Evolutionary conservation across 768 basidiomycete genomes (phyloP), one percentile per base, ranked within the genome.

Genomic region (Lactarius hengduanensis): DNA sequence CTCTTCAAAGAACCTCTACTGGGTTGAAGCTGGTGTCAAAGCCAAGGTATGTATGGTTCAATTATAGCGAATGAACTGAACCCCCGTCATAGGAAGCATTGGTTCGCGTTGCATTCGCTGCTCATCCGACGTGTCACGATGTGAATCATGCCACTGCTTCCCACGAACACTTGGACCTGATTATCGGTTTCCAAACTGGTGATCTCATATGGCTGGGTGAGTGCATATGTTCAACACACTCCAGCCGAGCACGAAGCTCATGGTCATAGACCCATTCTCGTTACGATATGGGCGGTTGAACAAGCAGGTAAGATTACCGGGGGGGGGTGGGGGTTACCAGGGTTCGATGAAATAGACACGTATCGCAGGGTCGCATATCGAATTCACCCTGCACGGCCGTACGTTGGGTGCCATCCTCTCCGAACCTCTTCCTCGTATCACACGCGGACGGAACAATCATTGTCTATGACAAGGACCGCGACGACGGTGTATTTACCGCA

Each of bases 181-280:
- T 98, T 65, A 90, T 98, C 72, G 97, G 96, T 6, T 98, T 97
- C 74, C 83, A 81, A 68, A 92, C 95, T 0, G 97, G 97, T n/a
- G 97, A 99, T 78, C 80, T 99, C 43, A 78, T 98, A 58, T 98
- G 97, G 97, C 81, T 98, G 63, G 96, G 96, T 91, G 69, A 69
- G 83, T 53, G 34, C 10, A 3, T 22, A 13, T n/a, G 22, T 26
- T 18, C 59, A 32, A 54, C 40, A 56, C 28, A 65, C 65, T 65
- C 34, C 54, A 58, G 38, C 34, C 36, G 57, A 62, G 43, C 65
- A 41, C 62, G 40, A 36, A n/a, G 18, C 66, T 54, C 36, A 43
- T 43, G 28, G 40, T 2, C 53, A 30, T 67, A 94, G 92, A 94
- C 76, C 90, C 90, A 18, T 87, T 94, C 68, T 83, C 85, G 28